Evolutionary conservation across 768 basidiomycete species (phyloP), one percentile per base, ranked within the genome.

Genomic region (Trametes coccinea): DNA sequence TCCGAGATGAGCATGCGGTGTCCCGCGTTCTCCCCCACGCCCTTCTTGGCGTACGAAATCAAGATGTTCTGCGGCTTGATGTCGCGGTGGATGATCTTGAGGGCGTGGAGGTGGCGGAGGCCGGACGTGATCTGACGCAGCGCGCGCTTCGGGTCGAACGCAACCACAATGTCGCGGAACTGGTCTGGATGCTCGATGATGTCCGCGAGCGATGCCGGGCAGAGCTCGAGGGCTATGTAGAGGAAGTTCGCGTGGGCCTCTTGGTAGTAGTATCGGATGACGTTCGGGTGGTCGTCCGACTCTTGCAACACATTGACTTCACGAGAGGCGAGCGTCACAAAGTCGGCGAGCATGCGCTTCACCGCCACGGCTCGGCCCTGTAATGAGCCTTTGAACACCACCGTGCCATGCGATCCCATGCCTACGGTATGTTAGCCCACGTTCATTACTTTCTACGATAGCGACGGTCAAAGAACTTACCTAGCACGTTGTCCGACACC

Each of bases 41-140:
- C 83, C 52, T 79, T 80, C 68, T 89, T 90, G 2, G 84, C 83
- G 13, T 78, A 78, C 13, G 93, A 92, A 10, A 98, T 82, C 13
- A 99, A 84, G 57, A 99, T 98, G 70, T 99, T 99, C 73, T 95
- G 96, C 4, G 96, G 96, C 70, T 99, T 99, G 75, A 99, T 97
- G 73, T 98, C 96, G 34, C 96, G 86, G 76, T 98, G 96, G n/a
- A 98, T 86, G 60, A 98, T 90, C 75, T 96, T 97, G 69, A 98
- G 84, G 7, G 85, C 89, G 72, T 98, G 95, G 9, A 99, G 79
- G 74, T 98, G 95, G 55, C 88, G 82, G 64, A 99, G 74, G 14
- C 97, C 97, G 34, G 87, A 83, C 7, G 95, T 85, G 53, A 98
- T 89, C 74, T 98, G 93, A 50, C 79, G 82, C 61, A 98, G 75